A percentile compares a stretch with the other conserved stretches of the same genome.
phyloP scores from a whole-genome alignment of 495 filamentous ascomycete species.

The Neurospora sp. region DNA sequence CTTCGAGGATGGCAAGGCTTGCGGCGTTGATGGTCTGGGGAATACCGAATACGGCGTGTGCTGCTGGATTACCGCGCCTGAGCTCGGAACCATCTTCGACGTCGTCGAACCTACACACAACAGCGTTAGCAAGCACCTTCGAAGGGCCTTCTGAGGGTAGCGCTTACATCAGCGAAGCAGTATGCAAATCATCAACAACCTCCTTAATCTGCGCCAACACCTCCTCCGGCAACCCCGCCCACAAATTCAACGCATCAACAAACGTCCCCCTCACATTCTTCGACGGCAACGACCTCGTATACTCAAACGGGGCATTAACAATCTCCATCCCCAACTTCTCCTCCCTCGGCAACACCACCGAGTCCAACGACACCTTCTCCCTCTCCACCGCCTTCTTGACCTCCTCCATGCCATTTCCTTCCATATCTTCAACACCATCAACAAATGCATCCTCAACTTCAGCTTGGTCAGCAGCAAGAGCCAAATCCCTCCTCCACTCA shows the following conservation, averaged over 20 bases:
- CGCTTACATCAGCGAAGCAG: slow-evolving; percentile 6
- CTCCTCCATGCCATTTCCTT: not conserved
- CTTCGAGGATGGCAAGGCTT: slow-evolving; percentile 78
- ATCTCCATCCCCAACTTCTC: not conserved
- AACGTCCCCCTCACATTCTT: slow-evolving; percentile 7
- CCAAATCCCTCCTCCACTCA: not conserved
- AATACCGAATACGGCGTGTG: slow-evolving; percentile 76
- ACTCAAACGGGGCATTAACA: slow-evolving; percentile 5
- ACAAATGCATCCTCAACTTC: no score
- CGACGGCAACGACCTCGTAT: slow-evolving; percentile 10
- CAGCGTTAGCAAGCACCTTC: not conserved
- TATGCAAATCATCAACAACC: slow-evolving; percentile 6
- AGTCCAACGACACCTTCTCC: not conserved
- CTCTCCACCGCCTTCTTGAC: not conserved
- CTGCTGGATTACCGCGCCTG: slow-evolving; percentile 71
- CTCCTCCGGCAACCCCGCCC: slow-evolving; percentile 1
- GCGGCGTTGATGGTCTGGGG: slow-evolving; percentile 84
- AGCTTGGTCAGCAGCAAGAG: no score
- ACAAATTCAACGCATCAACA: slow-evolving; percentile 10
- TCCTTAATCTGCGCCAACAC: not conserved
- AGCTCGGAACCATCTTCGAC: slow-evolving; percentile 67
- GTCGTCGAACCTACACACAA: slow-evolving; percentile 48
- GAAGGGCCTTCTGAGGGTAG: not conserved
- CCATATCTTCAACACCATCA: no score
- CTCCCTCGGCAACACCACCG: not conserved